A percentile compares a stretch with the other conserved stretches of the same genome.
Conservation (phyloP, 352 stramenopile genomes). For the Globisporangium ultimum region DNA sequence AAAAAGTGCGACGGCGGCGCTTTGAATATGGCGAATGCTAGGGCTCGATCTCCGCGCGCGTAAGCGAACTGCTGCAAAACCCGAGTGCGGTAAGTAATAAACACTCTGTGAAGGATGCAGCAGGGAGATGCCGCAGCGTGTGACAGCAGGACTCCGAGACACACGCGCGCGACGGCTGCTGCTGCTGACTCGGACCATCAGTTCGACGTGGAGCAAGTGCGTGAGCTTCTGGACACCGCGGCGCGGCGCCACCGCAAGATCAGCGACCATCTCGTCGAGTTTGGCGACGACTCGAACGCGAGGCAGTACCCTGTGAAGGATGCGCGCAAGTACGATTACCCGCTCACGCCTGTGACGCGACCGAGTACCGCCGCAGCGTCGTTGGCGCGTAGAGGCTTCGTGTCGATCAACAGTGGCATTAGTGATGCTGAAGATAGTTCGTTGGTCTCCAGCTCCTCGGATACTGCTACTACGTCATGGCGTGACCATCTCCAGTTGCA, state of each 20-base stretch:
- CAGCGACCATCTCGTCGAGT: conserved; percentile 13
- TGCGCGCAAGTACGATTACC: conserved; percentile 9
- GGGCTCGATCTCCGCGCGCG: too few species aligned
- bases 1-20: too few species aligned
- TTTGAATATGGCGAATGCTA: too few species aligned
- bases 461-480: conserved; percentile 18
- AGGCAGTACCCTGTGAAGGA: conserved; percentile 12
- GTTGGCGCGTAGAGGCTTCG: neutral
- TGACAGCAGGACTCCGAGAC: too few species aligned
- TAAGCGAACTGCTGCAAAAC: too few species aligned
- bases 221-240: conserved; percentile 7
- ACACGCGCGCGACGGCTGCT: too few species aligned
- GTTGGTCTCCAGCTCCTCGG: too few species aligned
- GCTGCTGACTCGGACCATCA: too few species aligned
- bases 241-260: conserved; percentile 7
- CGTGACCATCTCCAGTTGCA: conserved; percentile 40
- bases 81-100: too few species aligned
- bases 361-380: conserved; percentile 5
- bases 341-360: conserved; percentile 9
- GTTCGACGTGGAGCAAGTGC: conserved; percentile 6
- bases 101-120: too few species aligned
- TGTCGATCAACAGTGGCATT: neutral
- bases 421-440: neutral
- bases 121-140: too few species aligned
- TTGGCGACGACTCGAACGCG: conserved; percentile 2